These are phyloP conservation scores for Colletotrichum lupini DNA, from an alignment of 2,329 filamentous ascomycete genomes.

Conservation along the genomic window DNA sequence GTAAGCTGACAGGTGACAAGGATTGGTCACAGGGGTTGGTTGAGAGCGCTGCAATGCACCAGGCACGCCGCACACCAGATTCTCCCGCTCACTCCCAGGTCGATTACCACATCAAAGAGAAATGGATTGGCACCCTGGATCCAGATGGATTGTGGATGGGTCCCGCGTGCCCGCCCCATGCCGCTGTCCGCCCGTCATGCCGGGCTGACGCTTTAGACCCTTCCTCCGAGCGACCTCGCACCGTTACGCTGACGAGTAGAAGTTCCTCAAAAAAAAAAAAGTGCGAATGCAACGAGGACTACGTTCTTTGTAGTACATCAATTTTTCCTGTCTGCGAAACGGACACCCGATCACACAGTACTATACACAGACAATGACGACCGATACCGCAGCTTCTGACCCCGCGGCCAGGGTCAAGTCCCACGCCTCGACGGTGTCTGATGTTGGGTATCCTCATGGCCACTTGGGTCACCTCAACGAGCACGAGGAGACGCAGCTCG, in stretches of 20 bases:
- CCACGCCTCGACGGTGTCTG: conserved; percentile 37
- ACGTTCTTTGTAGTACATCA: conserved; percentile 1
- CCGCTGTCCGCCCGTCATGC: conserved; percentile 13
- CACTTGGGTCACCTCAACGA: conserved; percentile 82
- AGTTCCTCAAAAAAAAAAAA: not conserved
- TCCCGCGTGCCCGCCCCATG: conserved; percentile 7
- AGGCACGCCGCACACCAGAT: not conserved
- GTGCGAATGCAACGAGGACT: not conserved
- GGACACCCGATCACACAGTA: not conserved
- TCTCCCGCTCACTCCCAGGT: not conserved
- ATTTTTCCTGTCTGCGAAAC: too few relatives aligned
- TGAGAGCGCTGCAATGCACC: not conserved
- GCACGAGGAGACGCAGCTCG: conserved; percentile 74
- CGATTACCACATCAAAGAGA: conserved; percentile 24
- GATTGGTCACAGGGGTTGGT: conserved; percentile 5
- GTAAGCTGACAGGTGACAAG: conserved; percentile 16
- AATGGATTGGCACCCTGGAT: not conserved
- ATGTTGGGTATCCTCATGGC: conserved; percentile 75
- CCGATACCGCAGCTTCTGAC: conserved; percentile 20
- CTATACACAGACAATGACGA: conserved; percentile 2
- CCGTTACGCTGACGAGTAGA: conserved; percentile 20
- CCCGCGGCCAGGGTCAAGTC: conserved; percentile 29
- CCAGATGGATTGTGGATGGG: not conserved
- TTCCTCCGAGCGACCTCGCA: conserved; percentile 13
- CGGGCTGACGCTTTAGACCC: conserved; percentile 11